Conservation (phyloP, 805 yeast genomes). For the Debaryomyces tyrocola region DNA sequence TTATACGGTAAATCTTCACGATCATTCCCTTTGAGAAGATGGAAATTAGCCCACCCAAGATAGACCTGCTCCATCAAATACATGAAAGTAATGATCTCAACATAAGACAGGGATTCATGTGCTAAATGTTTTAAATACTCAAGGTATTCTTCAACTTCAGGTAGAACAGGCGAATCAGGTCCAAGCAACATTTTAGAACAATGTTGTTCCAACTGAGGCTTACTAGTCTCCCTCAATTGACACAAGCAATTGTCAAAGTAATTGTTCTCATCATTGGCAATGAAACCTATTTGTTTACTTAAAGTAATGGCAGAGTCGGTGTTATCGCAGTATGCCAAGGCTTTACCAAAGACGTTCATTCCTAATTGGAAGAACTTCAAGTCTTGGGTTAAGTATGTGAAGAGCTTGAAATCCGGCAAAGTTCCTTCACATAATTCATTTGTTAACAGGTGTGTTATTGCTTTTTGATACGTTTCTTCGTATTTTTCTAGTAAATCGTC, state of each 20-base stretch:
- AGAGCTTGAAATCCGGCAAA: constrained; percentile 40
- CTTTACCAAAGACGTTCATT: constrained; percentile 43
- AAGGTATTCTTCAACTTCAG: constrained; percentile 39
- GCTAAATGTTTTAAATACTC: constrained; percentile 30
- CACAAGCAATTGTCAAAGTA: constrained; percentile 35
- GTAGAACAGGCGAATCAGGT: constrained; percentile 19
- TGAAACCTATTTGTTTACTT: constrained; percentile 52
- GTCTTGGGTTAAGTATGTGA: constrained; percentile 50
- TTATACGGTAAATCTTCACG: constrained; percentile 40
- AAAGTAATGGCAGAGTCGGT: constrained; percentile 35
- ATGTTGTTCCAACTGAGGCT: constrained; percentile 19
- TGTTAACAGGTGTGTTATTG: constrained; percentile 43
- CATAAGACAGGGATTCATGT: constrained; percentile 28
- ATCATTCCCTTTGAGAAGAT: constrained; percentile 13
- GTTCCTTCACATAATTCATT: constrained; percentile 48
- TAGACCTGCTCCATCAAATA: constrained; percentile 53
- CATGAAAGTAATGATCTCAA: constrained; percentile 42
- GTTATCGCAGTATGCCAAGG: constrained; percentile 44
- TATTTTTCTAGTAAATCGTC: constrained; percentile 14
- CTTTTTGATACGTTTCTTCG: constrained; percentile 17
- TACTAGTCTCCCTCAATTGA: constrained; percentile 18
- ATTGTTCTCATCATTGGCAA: constrained; percentile 48
- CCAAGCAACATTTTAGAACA: constrained; percentile 17
- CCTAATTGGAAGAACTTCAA: constrained; percentile 46
- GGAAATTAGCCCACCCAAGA: constrained; percentile 50